Evolutionary conservation across 1,284 basidiomycete genomes (phyloP).

Genomic region (Ustilago lituana): DNA sequence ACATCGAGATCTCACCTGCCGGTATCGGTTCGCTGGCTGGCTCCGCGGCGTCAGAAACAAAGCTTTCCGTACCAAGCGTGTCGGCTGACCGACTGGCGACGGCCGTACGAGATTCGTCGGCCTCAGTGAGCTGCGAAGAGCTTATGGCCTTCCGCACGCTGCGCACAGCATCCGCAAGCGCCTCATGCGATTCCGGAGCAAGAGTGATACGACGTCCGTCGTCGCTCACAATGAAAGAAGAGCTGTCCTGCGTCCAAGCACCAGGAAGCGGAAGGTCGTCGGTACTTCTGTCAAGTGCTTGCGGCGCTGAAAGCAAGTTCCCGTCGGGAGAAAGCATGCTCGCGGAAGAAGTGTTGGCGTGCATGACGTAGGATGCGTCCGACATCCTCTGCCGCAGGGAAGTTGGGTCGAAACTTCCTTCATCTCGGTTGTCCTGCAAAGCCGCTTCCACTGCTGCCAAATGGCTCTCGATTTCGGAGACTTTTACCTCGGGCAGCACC

Average conservation of each 20-base stretch:
- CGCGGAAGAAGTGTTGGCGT: conserved; percentile 29
- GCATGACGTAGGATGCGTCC: conserved; percentile 22
- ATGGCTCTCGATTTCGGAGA: conserved; percentile 43
- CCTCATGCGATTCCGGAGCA: conserved; percentile 44
- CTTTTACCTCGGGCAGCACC: conserved; percentile 40
- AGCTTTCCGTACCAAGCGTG: conserved; percentile 27
- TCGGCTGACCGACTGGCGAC: conserved; percentile 22
- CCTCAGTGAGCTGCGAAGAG: conserved; percentile 39
- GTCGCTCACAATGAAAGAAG: conserved; percentile 29
- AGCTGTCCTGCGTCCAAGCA: conserved; percentile 31
- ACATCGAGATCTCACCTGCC: conserved; percentile 22
- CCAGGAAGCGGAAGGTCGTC: conserved; percentile 42
- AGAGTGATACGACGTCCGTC: conserved; percentile 44
- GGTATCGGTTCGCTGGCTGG: conserved; percentile 9
- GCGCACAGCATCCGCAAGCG: conserved; percentile 48
- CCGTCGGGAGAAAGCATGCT: conserved; percentile 39
- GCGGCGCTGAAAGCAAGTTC: conserved; percentile 7
- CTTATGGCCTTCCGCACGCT: conserved; percentile 47
- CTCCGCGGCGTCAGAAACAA: conserved; percentile 24
- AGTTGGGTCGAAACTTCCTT: conserved; percentile 43
- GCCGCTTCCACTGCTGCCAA: conserved; percentile 46
- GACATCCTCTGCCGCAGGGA: conserved; percentile 45
- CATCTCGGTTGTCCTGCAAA: conserved; percentile 36
- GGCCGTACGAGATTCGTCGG: conserved; percentile 11
- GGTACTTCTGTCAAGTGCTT: conserved; percentile 7